Evolutionary conservation across 164 flowering plant genomes (phyloP).

Genomic region (Akebia trifoliata): DNA sequence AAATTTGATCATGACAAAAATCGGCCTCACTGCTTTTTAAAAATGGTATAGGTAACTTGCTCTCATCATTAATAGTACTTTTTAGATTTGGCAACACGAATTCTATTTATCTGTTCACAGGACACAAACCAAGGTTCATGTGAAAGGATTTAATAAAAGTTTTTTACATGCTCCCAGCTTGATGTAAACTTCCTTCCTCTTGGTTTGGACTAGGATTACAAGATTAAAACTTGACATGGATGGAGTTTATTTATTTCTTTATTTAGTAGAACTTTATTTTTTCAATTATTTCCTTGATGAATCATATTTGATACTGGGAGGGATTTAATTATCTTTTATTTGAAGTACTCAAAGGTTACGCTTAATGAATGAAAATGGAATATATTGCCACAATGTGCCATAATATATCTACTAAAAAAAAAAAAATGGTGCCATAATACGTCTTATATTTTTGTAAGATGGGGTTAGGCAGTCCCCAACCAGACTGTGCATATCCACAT

Average conservation of each 20-base stretch:
- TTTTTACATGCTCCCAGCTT: not conserved
- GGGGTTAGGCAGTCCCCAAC: too few relatives aligned
- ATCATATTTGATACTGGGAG: not conserved
- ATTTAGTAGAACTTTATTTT: not conserved
- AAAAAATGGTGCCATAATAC: too few relatives aligned
- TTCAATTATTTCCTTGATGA: not conserved
- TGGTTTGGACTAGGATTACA: not conserved
- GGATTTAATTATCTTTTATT: not conserved
- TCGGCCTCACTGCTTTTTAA: slow-evolving; percentile 66
- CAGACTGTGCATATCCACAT: not conserved
- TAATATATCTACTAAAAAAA: not conserved
- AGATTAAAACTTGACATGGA: too few relatives aligned
- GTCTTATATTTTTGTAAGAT: too few relatives aligned
- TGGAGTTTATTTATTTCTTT: not conserved
- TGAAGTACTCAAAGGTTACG: not conserved
- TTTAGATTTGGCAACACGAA: not conserved
- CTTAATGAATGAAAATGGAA: not conserved
- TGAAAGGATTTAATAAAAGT: not conserved
- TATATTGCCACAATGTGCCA: not conserved
- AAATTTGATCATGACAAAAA: slow-evolving; percentile 36
- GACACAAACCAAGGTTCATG: not conserved
- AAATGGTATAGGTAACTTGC: slow-evolving; percentile 52
- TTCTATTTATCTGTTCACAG: not conserved
- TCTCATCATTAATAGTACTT: slow-evolving; percentile 1
- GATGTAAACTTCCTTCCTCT: not conserved